Evolutionary conservation across 192 early-diverging fungal genomes (phyloP).

Genomic region (Coemansia sp.): DNA sequence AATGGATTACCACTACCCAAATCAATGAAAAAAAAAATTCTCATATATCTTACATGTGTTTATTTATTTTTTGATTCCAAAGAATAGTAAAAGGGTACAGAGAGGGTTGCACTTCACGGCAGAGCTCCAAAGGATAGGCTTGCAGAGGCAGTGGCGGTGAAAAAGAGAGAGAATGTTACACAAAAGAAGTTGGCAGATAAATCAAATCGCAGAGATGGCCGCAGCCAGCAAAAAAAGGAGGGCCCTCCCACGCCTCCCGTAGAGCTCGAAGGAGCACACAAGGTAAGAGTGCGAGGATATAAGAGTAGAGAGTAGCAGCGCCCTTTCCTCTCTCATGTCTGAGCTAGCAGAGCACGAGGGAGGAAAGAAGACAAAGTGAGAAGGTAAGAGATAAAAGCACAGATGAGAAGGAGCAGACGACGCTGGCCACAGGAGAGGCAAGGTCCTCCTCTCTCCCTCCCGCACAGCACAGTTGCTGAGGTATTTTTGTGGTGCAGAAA

Average conservation of each 20-base stretch:
- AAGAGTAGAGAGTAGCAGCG: slow-evolving; percentile 3
- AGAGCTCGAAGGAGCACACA: not conserved
- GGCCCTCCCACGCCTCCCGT: not conserved
- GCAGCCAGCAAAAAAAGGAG: not conserved
- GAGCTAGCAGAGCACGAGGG: slow-evolving; percentile 1
- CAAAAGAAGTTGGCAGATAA: not conserved
- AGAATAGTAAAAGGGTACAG: not conserved
- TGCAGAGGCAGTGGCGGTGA: not conserved
- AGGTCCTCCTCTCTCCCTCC: not conserved
- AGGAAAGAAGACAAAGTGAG: not conserved
- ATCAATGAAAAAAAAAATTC: not conserved
- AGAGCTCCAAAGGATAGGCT: not conserved
- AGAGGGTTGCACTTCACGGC: not conserved
- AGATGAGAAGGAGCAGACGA: not conserved
- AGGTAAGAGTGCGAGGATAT: not conserved
- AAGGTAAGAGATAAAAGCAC: slow-evolving; percentile 3
- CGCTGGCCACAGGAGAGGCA: not conserved
- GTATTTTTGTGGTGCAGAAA: slow-evolving; percentile 1
- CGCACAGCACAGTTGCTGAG: not conserved
- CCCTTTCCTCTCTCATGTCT: not conserved
- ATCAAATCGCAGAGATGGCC: slow-evolving; percentile 3
- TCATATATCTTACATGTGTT: too few relatives aligned
- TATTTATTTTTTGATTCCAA: not conserved
- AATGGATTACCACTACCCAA: not conserved
- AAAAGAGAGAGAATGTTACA: not conserved